A percentile compares a stretch with the other conserved stretches of the same genome.
phyloP scores from a whole-genome alignment of 2,329 filamentous ascomycete species.

The Trichophaea hybrida region DNA sequence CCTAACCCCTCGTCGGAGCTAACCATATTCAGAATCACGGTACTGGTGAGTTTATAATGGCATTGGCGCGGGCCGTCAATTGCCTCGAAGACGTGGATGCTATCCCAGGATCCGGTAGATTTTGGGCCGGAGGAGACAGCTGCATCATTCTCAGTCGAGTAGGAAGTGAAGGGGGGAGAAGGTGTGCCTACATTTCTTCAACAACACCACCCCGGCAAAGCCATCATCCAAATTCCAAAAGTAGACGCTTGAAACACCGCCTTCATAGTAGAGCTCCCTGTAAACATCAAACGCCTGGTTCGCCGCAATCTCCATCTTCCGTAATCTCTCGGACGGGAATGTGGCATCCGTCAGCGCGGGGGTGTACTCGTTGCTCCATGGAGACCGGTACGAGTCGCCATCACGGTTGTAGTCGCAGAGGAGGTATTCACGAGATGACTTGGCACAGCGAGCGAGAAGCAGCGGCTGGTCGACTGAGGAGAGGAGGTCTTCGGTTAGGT shows the following conservation, averaged over 20 bases:
- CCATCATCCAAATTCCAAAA: conserved; percentile 98
- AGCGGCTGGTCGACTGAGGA: conserved; percentile 95
- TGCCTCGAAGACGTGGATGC: conserved; percentile 87
- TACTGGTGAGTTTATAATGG: conserved; percentile 96
- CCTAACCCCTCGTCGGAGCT: conserved; percentile 55
- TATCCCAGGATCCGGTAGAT: conserved; percentile 81
- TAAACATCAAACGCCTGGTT: conserved; percentile 98
- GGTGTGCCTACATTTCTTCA: conserved; percentile 67
- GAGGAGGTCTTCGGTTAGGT: conserved; percentile 92
- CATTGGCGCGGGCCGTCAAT: conserved; percentile 81
- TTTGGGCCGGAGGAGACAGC: conserved; percentile 51
- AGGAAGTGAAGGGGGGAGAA: too few relatives aligned
- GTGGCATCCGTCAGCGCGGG: conserved; percentile 78
- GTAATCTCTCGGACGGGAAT: conserved; percentile 74
- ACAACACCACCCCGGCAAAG: conserved; percentile 83
- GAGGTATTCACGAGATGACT: conserved; percentile 86
- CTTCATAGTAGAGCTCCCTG: conserved; percentile 91
- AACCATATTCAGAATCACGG: conserved; percentile 80
- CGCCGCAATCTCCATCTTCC: conserved; percentile 83
- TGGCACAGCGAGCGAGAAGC: conserved; percentile 67
- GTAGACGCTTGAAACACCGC: conserved; percentile 89
- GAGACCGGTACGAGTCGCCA: conserved; percentile 90
- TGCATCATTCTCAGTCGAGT: conserved; percentile 29
- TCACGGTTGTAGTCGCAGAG: conserved; percentile 99
- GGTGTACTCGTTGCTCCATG: conserved; percentile 99